These are phyloP conservation scores for Coriolopsis trogii DNA, from an alignment of 1,284 basidiomycete genomes.

Conservation along the genomic window DNA sequence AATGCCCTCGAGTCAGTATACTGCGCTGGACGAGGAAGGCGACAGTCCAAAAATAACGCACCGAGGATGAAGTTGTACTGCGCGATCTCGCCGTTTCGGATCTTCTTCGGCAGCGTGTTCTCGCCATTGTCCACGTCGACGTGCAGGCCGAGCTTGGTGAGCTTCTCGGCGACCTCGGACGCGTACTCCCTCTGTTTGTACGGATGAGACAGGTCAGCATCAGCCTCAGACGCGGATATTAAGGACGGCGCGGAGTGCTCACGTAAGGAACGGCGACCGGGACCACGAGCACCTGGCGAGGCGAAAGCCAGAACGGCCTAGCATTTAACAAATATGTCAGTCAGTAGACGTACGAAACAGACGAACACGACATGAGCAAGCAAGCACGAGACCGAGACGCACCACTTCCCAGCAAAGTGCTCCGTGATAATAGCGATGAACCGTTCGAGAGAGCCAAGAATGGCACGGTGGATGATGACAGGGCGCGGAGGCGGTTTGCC, in stretches of 20 bases:
- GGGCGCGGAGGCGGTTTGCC: conserved; percentile 70
- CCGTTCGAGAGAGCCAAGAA: conserved; percentile 92
- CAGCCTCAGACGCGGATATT: background rate
- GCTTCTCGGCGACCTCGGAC: conserved; percentile 70
- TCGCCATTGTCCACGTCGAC: conserved; percentile 93
- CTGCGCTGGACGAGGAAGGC: background rate
- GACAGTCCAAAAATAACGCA: conserved; percentile 42
- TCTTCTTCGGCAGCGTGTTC: conserved; percentile 96
- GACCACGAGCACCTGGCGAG: conserved; percentile 92
- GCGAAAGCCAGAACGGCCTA: conserved; percentile 98
- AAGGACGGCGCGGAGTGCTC: conserved; percentile 40
- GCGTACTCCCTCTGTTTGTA: conserved; percentile 87
- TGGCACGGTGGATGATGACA: conserved; percentile 98
- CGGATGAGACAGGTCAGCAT: conserved; percentile 14
- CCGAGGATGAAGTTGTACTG: conserved; percentile 98
- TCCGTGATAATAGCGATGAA: conserved; percentile 99
- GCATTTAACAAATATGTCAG: no score
- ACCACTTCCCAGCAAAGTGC: conserved; percentile 98
- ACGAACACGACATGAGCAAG: no score
- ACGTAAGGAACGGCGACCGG: conserved; percentile 90
- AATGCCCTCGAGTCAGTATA: background rate
- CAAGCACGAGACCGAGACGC: conserved; percentile 25
- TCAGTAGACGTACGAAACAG: no score
- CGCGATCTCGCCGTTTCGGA: conserved; percentile 89
- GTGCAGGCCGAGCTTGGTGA: conserved; percentile 78